These are phyloP conservation scores for Diaporthe sp. DNA, from an alignment of 2,329 filamentous ascomycete genomes.

Conservation along the genomic window DNA sequence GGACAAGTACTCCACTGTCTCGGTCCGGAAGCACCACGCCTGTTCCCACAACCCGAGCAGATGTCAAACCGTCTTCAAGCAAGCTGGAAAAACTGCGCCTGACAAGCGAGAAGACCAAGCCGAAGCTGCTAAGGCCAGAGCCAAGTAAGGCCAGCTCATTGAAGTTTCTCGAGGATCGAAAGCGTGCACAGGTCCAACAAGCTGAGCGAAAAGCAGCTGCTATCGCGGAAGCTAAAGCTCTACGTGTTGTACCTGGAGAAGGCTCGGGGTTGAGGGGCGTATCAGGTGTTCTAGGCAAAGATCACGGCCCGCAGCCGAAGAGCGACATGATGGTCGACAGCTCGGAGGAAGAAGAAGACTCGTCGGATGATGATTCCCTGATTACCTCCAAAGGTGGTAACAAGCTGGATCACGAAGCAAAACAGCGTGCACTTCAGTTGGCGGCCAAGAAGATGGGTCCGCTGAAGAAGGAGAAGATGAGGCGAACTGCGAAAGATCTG, in stretches of 20 bases:
- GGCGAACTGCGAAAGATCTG: slow-evolving; percentile 91
- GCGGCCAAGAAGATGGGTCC: slow-evolving; percentile 73
- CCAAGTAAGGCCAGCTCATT: slow-evolving; percentile 50
- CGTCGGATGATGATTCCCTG: slow-evolving; percentile 63
- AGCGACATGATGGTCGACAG: slow-evolving; percentile 92
- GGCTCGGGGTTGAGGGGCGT: slow-evolving; percentile 82
- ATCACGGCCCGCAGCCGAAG: slow-evolving; percentile 77
- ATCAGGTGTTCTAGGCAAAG: slow-evolving; percentile 77
- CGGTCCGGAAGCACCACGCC: slow-evolving; percentile 41
- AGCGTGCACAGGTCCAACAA: slow-evolving; percentile 79
- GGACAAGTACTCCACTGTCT: slow-evolving; percentile 38
- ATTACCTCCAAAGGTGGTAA: slow-evolving; percentile 50
- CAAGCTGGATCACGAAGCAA: slow-evolving; percentile 47
- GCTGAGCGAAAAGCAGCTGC: slow-evolving; percentile 77
- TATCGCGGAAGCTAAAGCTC: slow-evolving; percentile 75
- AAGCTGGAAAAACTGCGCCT: slow-evolving; percentile 35
- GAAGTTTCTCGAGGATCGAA: slow-evolving; percentile 78
- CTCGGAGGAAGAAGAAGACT: slow-evolving; percentile 79
- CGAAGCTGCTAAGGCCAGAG: slow-evolving; percentile 41
- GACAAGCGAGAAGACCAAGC: slow-evolving; percentile 50
- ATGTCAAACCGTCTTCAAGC: slow-evolving; percentile 23
- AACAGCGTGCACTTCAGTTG: slow-evolving; percentile 49
- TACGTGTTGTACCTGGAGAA: slow-evolving; percentile 69
- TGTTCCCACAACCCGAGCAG: slow-evolving; percentile 24
- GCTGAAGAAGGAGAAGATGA: slow-evolving; percentile 83